phyloP scores from a whole-genome alignment of 176 grass and related monocot genomes.

The Stipa capillata region DNA sequence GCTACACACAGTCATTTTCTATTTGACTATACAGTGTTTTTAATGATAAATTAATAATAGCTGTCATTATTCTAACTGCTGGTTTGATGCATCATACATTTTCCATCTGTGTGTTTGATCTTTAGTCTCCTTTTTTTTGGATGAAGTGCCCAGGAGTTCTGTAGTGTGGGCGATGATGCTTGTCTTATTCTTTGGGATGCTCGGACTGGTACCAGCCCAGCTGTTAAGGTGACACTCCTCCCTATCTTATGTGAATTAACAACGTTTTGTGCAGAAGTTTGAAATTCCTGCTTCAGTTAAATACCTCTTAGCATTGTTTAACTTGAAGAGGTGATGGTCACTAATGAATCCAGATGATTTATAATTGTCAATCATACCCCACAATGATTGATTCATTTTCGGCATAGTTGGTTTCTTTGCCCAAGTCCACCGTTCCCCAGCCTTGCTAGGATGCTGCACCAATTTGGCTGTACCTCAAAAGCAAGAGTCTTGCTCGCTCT shows the following conservation, averaged over 20 bases:
- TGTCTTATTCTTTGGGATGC: conserved; percentile 98
- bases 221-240: conserved; percentile 59
- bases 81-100: neutral
- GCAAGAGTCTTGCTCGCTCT: neutral
- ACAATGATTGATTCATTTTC: neutral
- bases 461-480: neutral
- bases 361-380: neutral
- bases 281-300: neutral
- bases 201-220: conserved; percentile 63
- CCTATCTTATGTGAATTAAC: neutral
- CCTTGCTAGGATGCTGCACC: neutral
- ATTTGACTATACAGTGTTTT: neutral
- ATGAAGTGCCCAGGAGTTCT: conserved; percentile 89
- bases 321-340: neutral
- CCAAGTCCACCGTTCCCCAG: neutral
- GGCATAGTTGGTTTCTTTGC: neutral
- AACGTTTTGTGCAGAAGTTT: neutral
- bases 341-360: neutral
- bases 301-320: neutral
- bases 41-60: neutral
- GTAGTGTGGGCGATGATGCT: conserved; percentile 95
- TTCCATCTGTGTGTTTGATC: neutral
- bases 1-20: neutral
- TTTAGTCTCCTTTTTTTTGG: conserved; percentile 1
- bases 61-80: neutral